phyloP scores from a whole-genome alignment of 2,329 filamentous ascomycete genomes.

The Acephala macrosclerotiorum region DNA sequence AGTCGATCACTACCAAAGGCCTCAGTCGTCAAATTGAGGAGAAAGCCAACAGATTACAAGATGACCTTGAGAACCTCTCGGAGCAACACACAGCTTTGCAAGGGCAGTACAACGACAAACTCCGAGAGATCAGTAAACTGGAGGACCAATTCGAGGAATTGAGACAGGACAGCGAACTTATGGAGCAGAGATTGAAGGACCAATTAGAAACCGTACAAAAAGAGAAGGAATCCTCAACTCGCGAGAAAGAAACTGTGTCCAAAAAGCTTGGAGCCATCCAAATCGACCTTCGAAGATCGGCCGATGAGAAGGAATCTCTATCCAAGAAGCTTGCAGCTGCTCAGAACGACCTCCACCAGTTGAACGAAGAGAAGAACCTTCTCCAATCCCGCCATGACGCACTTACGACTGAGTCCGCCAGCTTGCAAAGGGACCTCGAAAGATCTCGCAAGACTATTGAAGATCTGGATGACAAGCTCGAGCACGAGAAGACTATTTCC shows the following conservation, averaged over 20 bases:
- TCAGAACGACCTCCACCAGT: slow-evolving; percentile 65
- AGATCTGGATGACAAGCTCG: slow-evolving; percentile 56
- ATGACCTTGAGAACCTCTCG: slow-evolving; percentile 64
- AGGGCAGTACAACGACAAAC: slow-evolving; percentile 52
- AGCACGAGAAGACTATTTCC: slow-evolving; percentile 48
- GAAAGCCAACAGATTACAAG: slow-evolving; percentile 69
- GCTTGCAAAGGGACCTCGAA: slow-evolving; percentile 70
- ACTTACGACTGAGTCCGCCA: slow-evolving; percentile 68
- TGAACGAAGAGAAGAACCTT: slow-evolving; percentile 71
- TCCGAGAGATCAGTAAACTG: slow-evolving; percentile 48
- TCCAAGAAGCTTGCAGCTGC: slow-evolving; percentile 56
- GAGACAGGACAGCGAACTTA: slow-evolving; percentile 40
- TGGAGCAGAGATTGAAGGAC: slow-evolving; percentile 46
- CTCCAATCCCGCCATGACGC: slow-evolving; percentile 74
- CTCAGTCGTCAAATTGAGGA: slow-evolving; percentile 79
- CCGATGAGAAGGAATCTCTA: slow-evolving; percentile 47
- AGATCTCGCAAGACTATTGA: slow-evolving; percentile 51
- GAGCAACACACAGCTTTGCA: slow-evolving; percentile 52
- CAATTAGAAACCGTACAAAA: slow-evolving; percentile 51
- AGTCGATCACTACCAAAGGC: slow-evolving; percentile 78
- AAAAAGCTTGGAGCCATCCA: slow-evolving; percentile 24
- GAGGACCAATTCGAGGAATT: slow-evolving; percentile 51
- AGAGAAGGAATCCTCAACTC: slow-evolving; percentile 47
- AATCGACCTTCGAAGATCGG: slow-evolving; percentile 55
- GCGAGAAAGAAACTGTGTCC: slow-evolving; percentile 30